These are phyloP conservation scores for Chalciporus piperatus DNA, from an alignment of 768 basidiomycete species.

Conservation along the genomic window DNA sequence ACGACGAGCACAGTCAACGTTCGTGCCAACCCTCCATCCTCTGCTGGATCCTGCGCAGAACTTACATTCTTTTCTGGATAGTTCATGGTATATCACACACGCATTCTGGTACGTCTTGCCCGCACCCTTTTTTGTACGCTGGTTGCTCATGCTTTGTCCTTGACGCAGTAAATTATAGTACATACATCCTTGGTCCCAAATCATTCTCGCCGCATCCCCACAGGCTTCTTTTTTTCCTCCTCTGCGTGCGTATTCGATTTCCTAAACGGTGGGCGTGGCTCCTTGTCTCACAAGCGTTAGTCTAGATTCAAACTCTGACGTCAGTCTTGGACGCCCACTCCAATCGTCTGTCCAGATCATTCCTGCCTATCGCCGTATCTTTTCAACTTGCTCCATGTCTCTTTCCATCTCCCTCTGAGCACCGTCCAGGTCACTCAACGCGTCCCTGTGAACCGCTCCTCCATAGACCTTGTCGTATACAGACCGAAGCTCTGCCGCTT, in stretches of 20 bases:
- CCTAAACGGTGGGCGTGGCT: neutral
- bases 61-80: neutral
- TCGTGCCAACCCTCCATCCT: neutral
- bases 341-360: no score
- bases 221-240: neutral
- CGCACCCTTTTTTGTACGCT: neutral
- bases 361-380: neutral
- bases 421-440: slow-evolving; percentile 4
- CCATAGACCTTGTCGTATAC: neutral
- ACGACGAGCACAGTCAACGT: neutral
- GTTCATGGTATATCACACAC: neutral
- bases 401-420: slow-evolving; percentile 7
- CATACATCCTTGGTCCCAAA: slow-evolving; percentile 1
- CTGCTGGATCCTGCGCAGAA: neutral
- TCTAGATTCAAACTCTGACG: slow-evolving; percentile 14
- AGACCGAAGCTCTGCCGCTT: neutral
- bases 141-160: neutral
- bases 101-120: neutral
- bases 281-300: neutral
- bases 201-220: slow-evolving; percentile 7
- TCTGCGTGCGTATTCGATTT: slow-evolving; percentile 10
- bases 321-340: neutral
- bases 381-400: slow-evolving; percentile 16
- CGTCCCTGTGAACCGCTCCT: neutral
- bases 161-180: slow-evolving; percentile 20